Base-by-base conservation (phyloP, 2,329 filamentous ascomycete genomes). In the Talaromyces sp. region DNA sequence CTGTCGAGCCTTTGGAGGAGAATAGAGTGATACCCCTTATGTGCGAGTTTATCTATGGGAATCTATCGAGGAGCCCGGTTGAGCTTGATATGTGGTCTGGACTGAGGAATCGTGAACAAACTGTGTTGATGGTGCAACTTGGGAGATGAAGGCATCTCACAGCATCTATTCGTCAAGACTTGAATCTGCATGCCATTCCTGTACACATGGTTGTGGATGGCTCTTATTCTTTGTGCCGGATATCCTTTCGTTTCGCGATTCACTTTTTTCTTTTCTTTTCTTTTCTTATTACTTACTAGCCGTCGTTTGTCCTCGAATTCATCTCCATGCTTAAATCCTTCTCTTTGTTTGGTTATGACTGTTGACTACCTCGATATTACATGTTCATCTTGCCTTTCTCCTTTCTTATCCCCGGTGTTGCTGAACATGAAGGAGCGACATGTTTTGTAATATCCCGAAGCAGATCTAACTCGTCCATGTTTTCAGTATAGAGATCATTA, bases 1-100 rank as follows among this genome's bases (percentile, higher is more conserved):
- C 49, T 57, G 25, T 47, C 36, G 27, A 55, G 73, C 71, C 74
- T 65, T 69, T 69, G 70, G 69, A 74, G 70, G 70, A 57, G 51
- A 53, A 57, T 74, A 75, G 75, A 75, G 71, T 76, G 74, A 77
- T 77, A 77, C 74, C 74, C 75, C 75, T 73, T 70, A 68, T 72
- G 71, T 71, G 70, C 69, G 71, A 71, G 72, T 76, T 71, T 74
- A 71, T 72, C 71, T 72, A 70, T 65, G 65, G 68, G 71, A 69
- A 69, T 71, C 44, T 39, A 69, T 68, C 54, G 57, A 62, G 70
- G 71, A 69, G 70, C 54, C 32, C 68, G 72, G 71, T 71, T 71
- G 70, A 72, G 71, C 69, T 73, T 73, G 69, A 70, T 70, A 66
- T 70, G 70, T 69, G 69, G 67, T 70, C 64, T 63, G 60, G 65